Conservation (phyloP, 2,329 filamentous ascomycete species). For the Incumbomyces delicatus region DNA sequence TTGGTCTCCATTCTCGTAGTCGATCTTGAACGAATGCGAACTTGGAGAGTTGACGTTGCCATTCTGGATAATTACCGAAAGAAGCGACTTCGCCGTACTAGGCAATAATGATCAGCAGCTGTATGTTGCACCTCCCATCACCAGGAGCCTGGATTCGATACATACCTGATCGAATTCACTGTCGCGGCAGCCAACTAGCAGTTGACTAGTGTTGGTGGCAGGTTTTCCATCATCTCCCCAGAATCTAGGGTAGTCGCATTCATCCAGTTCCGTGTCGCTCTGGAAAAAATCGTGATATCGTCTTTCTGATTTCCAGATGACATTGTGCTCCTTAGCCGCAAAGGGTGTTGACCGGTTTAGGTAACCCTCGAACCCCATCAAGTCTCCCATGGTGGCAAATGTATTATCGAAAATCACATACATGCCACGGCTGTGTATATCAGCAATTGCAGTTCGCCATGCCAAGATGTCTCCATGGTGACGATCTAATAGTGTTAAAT, state of each 20-base stretch:
- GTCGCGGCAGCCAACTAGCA: slow-evolving; percentile 40
- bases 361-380: slow-evolving; percentile 43
- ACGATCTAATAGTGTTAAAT: slow-evolving; percentile 44
- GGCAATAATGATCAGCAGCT: neutral
- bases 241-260: slow-evolving; percentile 43
- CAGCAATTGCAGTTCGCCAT: slow-evolving; percentile 40
- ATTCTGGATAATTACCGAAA: slow-evolving; percentile 45
- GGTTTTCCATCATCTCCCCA: slow-evolving; percentile 40
- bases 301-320: slow-evolving; percentile 36
- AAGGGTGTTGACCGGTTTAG: slow-evolving; percentile 41
- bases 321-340: slow-evolving; percentile 39
- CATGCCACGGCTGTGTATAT: slow-evolving; percentile 43
- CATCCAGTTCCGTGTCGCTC: slow-evolving; percentile 34
- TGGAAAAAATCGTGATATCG: slow-evolving; percentile 43
- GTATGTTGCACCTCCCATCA: no score
- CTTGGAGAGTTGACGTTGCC: slow-evolving; percentile 45
- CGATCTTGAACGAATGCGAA: slow-evolving; percentile 50
- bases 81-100: slow-evolving; percentile 45
- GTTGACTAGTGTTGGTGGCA: slow-evolving; percentile 30
- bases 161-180: slow-evolving; percentile 41
- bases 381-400: slow-evolving; percentile 46
- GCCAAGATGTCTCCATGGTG: slow-evolving; percentile 43
- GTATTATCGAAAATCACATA: slow-evolving; percentile 48
- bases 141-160: no score
- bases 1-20: slow-evolving; percentile 44